Conservation (phyloP, 1,139 yeast genomes). For the Saccharomyces uvarum region DNA sequence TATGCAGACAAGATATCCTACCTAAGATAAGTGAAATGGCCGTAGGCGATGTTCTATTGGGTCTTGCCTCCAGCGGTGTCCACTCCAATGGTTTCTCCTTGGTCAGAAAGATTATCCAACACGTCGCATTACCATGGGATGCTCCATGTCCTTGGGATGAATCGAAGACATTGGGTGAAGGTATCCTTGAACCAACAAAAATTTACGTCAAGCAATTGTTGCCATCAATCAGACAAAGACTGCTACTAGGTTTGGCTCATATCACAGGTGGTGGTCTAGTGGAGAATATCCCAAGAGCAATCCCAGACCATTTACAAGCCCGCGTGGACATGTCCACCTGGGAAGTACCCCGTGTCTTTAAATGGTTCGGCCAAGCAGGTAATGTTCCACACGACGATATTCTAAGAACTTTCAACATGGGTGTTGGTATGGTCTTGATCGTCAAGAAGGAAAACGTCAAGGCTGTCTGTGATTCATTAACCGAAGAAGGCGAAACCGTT, state of each 20-base stretch:
- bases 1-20: constrained; percentile 62
- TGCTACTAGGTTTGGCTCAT: constrained; percentile 84
- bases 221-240: constrained; percentile 59
- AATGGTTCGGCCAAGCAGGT: constrained; percentile 90
- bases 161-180: constrained; percentile 73
- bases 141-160: constrained; percentile 83
- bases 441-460: constrained; percentile 60
- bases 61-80: constrained; percentile 83
- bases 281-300: constrained; percentile 92
- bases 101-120: constrained; percentile 88
- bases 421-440: constrained; percentile 93
- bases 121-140: constrained; percentile 56
- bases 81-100: constrained; percentile 96
- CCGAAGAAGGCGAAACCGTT: constrained; percentile 66
- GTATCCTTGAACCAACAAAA: constrained; percentile 79
- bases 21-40: constrained; percentile 64
- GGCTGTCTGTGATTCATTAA: constrained; percentile 46
- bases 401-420: constrained; percentile 87
- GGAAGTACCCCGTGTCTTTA: constrained; percentile 82
- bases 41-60: constrained; percentile 75
- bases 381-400: constrained; percentile 80
- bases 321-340: constrained; percentile 69
- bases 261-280: constrained; percentile 98
- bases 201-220: constrained; percentile 89
- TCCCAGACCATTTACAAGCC: constrained; percentile 76